Evolutionary conservation across 164 flowering plant genomes (phyloP).

Genomic region (Cinnamomum micranthum): DNA sequence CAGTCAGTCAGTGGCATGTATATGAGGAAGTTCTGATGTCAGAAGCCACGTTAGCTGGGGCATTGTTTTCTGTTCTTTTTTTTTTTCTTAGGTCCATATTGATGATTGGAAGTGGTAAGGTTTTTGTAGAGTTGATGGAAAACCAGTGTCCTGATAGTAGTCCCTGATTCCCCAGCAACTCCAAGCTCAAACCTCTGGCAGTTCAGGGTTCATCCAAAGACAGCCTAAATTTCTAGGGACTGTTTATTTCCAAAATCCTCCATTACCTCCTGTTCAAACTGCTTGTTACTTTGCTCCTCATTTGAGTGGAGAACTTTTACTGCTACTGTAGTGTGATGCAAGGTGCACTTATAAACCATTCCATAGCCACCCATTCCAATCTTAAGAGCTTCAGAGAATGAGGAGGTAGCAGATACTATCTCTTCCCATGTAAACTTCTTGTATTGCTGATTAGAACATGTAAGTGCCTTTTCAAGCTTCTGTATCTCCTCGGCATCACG

Average conservation of each 20-base stretch:
- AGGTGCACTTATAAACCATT: constrained; percentile 65
- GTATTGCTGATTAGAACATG: constrained; percentile 36
- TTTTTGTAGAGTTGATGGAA: not conserved
- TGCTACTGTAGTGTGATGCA: constrained; percentile 68
- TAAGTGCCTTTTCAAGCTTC: constrained; percentile 50
- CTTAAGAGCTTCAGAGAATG: constrained; percentile 61
- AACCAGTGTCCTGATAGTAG: not conserved
- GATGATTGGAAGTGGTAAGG: not conserved
- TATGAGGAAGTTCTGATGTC: not conserved
- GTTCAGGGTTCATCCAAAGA: not conserved
- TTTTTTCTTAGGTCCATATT: too few species aligned
- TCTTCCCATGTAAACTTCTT: constrained; percentile 74
- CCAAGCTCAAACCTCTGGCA: not conserved
- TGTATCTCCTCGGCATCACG: constrained; percentile 54
- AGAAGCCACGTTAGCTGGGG: not conserved
- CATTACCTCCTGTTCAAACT: constrained; percentile 82
- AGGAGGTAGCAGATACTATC: constrained; percentile 64
- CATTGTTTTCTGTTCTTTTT: too few species aligned
- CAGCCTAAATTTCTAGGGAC: not conserved
- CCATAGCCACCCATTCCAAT: constrained; percentile 86
- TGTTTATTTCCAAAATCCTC: not conserved
- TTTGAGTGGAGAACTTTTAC: constrained; percentile 71
- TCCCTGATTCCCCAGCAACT: not conserved
- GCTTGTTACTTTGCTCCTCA: constrained; percentile 40
- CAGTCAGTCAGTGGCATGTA: not conserved